Evolutionary conservation across 2,329 filamentous ascomycete genomes (phyloP), one percentile per base, ranked within the genome.

Genomic region (Aspergillus intermedius): DNA sequence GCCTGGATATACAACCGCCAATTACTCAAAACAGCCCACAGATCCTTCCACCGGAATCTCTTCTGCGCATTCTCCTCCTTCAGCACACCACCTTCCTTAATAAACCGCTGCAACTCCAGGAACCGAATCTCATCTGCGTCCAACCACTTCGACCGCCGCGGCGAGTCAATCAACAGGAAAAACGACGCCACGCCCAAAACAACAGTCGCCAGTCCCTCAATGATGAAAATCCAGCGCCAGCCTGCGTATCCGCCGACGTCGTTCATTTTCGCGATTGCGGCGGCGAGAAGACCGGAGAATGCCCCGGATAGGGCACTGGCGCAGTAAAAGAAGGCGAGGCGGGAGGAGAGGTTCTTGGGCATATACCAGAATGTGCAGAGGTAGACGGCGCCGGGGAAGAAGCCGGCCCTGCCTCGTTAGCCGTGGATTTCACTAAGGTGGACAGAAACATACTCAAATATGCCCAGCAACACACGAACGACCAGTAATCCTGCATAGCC

Each of bases 191-290:
- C 50, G 2, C 70, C 71, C 4, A 74, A 58, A 3, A 70, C 46
- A 5, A 73, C 58, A 8, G 70, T 75, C 9, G 64, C 58, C 5
- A 75, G 55, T 3, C 74, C 74, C 54, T 77, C 74, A 6, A 75
- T 59, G 5, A 75, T 70, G 49, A 75, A 74, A 47, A 74, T 74
- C 74, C 74, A 74, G 19, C 72, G 61, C 74, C 74, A 76, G 19
- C 72, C 73, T 15, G 62, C 61, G 35, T 66, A 65, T 0, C 62
- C 79, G 30, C 71, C 79, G 5, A 80, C 60, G 0, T 84, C 80
- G 55, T 88, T 79, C 87, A 95, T 90, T 63, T 93, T 88, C 15
- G 87, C 87, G 54, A 95, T 93, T 0, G 83, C 89, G 3, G 81
- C 84, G 1, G 89, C 89, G 12, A 95, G 76, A 0, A 95, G 78